Conservation (phyloP, 2,329 filamentous ascomycete species). For the Diaporthe sp. region DNA sequence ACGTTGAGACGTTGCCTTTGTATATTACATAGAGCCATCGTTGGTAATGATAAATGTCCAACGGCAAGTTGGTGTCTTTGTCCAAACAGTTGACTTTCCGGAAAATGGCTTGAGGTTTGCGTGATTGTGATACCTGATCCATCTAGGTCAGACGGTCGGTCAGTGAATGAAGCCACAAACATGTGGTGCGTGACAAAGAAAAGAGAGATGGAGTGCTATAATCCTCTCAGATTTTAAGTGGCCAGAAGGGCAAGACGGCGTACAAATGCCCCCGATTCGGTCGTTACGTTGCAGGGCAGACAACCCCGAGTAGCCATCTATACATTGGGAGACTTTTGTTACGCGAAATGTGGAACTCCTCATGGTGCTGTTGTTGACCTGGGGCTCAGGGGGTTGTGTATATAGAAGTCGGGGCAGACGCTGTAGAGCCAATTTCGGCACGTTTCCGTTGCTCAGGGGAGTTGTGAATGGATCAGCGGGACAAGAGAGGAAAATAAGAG, state of each 20-base stretch:
- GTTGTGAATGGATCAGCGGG: not conserved
- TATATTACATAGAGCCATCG: constrained; percentile 21
- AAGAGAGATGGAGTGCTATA: not conserved
- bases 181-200: too few species aligned
- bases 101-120: too few species aligned
- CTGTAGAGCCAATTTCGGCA: not conserved
- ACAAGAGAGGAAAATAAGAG: not conserved
- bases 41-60: constrained; percentile 12
- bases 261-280: not conserved
- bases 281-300: not conserved
- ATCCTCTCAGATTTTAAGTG: not conserved
- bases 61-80: not conserved
- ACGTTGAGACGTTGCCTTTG: constrained; percentile 8
- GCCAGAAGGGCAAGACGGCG: not conserved
- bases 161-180: too few species aligned
- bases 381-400: too few species aligned
- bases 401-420: not conserved
- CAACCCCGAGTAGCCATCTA: too few species aligned
- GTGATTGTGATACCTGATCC: too few species aligned
- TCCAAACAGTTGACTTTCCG: not conserved
- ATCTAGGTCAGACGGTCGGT: too few species aligned
- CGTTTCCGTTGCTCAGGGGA: not conserved
- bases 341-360: not conserved
- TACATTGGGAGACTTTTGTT: not conserved
- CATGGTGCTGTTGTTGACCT: too few species aligned